Percentiles rank a stretch among this genome's conserved stretches.
These are phyloP conservation scores for Blastomyces percursus DNA, from an alignment of 2,329 filamentous ascomycete species.

Conservation along the genomic window DNA sequence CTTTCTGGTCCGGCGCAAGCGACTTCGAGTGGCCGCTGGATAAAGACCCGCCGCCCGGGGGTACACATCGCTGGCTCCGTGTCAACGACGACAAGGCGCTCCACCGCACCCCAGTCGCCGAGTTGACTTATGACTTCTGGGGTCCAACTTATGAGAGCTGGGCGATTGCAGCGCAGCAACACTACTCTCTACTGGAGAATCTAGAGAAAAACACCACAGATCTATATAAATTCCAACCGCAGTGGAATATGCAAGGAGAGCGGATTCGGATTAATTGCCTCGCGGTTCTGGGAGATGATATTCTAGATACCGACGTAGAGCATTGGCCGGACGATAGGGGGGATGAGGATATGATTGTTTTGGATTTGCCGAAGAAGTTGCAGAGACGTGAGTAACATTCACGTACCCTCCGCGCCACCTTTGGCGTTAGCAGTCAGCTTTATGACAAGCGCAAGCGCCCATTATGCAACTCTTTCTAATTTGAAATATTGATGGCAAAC, in stretches of 20 bases:
- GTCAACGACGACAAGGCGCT: conserved; percentile 26
- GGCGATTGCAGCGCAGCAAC: conserved; percentile 40
- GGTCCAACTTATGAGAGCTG: conserved; percentile 40
- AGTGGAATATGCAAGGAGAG: conserved; percentile 26
- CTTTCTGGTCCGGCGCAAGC: conserved; percentile 8
- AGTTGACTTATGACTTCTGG: conserved; percentile 37
- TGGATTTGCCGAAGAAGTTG: not conserved
- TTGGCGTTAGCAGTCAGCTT: not conserved
- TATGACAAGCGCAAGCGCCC: conserved; percentile 3
- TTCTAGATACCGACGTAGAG: conserved; percentile 30
- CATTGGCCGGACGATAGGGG: conserved; percentile 14
- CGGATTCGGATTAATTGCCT: conserved; percentile 46
- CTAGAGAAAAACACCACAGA: conserved; percentile 38
- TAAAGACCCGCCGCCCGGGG: conserved; percentile 4
- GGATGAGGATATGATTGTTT: conserved; percentile 3
- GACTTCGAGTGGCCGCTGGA: conserved; percentile 8
- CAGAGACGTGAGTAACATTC: not conserved
- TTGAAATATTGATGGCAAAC: not conserved
- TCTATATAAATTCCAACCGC: conserved; percentile 26
- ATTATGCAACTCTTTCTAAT: conserved; percentile 42
- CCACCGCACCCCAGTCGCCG: conserved; percentile 37
- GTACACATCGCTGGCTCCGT: conserved; percentile 39
- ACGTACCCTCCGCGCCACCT: not conserved
- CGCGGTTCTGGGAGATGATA: conserved; percentile 44
- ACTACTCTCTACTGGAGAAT: conserved; percentile 40